Evolutionary conservation across 2,329 filamentous ascomycete species (phyloP).

Genomic region (Colletotrichum sp.): DNA sequence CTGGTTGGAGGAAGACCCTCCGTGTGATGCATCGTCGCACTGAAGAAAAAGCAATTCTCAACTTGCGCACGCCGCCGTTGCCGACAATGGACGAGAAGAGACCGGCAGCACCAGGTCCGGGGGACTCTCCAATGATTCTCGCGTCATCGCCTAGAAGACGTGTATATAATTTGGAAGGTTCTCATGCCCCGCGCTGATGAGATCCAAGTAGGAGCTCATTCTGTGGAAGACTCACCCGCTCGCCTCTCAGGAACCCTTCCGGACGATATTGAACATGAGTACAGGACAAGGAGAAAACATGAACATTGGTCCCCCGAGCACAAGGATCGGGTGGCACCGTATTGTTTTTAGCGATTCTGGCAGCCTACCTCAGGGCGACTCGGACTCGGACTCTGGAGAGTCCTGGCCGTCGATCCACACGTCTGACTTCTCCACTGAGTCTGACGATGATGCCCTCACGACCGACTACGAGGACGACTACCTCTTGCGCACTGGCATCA

Average conservation of each 20-base stretch:
- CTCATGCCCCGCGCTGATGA: neutral
- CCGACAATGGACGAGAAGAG: neutral
- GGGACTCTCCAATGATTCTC: fast-evolving
- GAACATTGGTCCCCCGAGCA: too few relatives aligned
- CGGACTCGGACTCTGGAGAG: neutral
- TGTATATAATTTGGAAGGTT: neutral
- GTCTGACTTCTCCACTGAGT: neutral
- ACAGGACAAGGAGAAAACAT: too few relatives aligned
- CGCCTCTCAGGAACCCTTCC: too few relatives aligned
- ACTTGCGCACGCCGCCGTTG: neutral
- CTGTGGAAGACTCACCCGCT: too few relatives aligned
- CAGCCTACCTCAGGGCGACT: fast-evolving
- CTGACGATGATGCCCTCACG: neutral
- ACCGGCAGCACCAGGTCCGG: neutral
- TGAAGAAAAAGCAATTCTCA: neutral
- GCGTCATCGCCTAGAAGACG: neutral
- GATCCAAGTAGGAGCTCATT: neutral
- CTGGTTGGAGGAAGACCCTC: neutral
- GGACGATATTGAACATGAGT: fast-evolving
- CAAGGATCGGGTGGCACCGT: too few relatives aligned
- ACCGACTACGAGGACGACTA: neutral
- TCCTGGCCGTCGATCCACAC: neutral
- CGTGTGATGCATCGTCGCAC: neutral
- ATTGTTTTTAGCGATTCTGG: neutral
- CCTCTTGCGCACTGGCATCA: neutral